Base-by-base conservation (phyloP, 163 green algal genomes). In the Scenedesmus sp. region DNA sequence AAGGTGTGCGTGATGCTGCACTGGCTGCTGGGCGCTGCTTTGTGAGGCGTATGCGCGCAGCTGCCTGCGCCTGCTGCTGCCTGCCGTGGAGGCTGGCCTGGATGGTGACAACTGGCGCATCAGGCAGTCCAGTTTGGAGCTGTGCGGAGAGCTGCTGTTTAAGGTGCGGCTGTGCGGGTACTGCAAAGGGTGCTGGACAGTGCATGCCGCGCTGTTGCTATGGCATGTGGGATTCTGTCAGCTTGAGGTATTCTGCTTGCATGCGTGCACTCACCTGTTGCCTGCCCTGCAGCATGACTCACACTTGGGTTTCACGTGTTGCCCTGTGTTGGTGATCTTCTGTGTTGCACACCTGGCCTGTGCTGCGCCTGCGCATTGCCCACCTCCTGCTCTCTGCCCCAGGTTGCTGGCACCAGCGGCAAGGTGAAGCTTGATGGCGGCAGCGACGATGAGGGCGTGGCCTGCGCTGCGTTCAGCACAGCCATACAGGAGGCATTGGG, bases 131-230 rank as follows among this genome's bases (percentile, higher is more conserved):
- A 97, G 95, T 22, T 94, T 99, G 53, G 97, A 99, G 93, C 95
- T 99, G 56, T 95, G 99, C 53, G 98, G 98, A 33, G 97, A 98
- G 86, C 95, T 99, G 93, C 96, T 99, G 42, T 99, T 99, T 95
- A 99, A 99, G 96, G 96, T 98, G 83, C 0, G 20, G 42, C 18
- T 20, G 15, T 26, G 80, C 30, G 20, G 80, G 12, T 5, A 44
- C 10, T 30, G 22, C 20, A 1, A 3, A 24, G 22, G 13, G 56
- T 65, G 24, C 79, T 85, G 30, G 1, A 46, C 35, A 81, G 33
- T 46, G 33, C 37, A 81, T 70, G 65, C 12, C 65, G 65, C 65
- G 0, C 30, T 76, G 7, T 9, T 76, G 49, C 15, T 76, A 33
- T 35, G 22, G 65, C 65, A 18, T 40, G 65, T 40, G 30, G 30